Evolutionary conservation across 306 rosid species (phyloP).

Genomic region (Chamaecrista fasciculata): DNA sequence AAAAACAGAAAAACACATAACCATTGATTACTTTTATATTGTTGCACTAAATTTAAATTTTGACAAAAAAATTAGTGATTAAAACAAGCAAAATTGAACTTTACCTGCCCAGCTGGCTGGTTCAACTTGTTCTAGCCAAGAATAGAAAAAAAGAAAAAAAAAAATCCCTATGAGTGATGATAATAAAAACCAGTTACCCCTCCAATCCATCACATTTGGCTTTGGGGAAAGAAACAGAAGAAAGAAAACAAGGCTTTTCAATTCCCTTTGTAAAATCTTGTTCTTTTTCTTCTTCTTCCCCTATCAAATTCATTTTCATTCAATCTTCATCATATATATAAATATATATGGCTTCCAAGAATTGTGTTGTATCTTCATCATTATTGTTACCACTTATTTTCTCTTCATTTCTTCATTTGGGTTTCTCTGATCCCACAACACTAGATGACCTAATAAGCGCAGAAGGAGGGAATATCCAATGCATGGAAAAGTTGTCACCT

Average conservation of each 20-base stretch:
- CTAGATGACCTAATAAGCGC: too few relatives aligned
- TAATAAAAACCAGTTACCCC: background rate
- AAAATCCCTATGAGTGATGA: background rate
- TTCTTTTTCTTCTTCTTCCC: background rate
- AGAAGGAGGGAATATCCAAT: background rate
- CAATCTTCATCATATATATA: background rate
- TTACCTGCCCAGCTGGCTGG: too few relatives aligned
- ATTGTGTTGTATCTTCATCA: background rate
- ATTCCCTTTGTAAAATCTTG: background rate
- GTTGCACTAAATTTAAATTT: too few relatives aligned
- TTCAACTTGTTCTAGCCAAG: background rate
- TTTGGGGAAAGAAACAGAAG: background rate
- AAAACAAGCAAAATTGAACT: too few relatives aligned
- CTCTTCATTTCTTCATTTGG: slow-evolving; percentile 5
- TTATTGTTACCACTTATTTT: background rate
- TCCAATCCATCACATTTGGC: background rate
- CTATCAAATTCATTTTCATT: background rate
- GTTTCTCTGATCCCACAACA: background rate
- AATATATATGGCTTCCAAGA: background rate
- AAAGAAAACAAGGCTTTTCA: background rate
- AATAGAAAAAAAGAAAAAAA: too few relatives aligned
- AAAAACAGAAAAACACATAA: too few relatives aligned
- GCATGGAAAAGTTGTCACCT: slow-evolving; percentile 38
- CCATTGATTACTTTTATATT: too few relatives aligned
- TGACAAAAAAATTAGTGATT: too few relatives aligned